Evolutionary conservation across 129 eudicot species (phyloP), one percentile per base, ranked within the genome.

Genomic region (Solidago caesia): DNA sequence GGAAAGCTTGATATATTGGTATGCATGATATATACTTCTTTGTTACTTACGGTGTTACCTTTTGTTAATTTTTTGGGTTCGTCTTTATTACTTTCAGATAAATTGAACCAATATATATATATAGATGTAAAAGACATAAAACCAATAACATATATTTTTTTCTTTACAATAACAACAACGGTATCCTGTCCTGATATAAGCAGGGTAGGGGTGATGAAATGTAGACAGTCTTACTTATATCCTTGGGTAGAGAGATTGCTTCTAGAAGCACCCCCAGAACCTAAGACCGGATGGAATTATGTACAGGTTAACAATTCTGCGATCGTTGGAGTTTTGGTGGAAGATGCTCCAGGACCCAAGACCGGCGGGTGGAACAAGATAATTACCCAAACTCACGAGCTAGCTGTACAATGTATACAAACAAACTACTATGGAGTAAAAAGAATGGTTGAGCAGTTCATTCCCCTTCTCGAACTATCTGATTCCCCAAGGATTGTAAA

Each of bases 1-100:
- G 91, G 92, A 29, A 91, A 81, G 71, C 94, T 91, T 78, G 94
- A 91, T 85, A 91, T 91, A 52, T 72, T 88, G 87, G 95, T 88
- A 81, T 63, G 46, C n/a, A n/a, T n/a, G n/a, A n/a, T n/a, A n/a
- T n/a, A 33, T 75, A 59, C 39, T 5, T 67, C 47, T 59, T 76
- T 13, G 46, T 9, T 15, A 42, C 56, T 46, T 74, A 41, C 14
- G 55, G 41, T 45, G 26, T 55, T 57, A 5, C 26, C 25, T 60
- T 5, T 5, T 58, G 16, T 12, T 16, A 4, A 14, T 7, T 7
- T 13, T 53, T 12, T 29, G 39, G 39, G 1, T 29, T 29, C 39
- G 39, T 29, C 39, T 29, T 29, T 29, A 29, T 29, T 29, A 1
- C 39, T 29, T 29, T 29, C 1, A 29, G 2, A 29, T 29, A 29